Base-by-base conservation (phyloP, 1,284 basidiomycete genomes). In the Kalmanozyma brasiliensis region DNA sequence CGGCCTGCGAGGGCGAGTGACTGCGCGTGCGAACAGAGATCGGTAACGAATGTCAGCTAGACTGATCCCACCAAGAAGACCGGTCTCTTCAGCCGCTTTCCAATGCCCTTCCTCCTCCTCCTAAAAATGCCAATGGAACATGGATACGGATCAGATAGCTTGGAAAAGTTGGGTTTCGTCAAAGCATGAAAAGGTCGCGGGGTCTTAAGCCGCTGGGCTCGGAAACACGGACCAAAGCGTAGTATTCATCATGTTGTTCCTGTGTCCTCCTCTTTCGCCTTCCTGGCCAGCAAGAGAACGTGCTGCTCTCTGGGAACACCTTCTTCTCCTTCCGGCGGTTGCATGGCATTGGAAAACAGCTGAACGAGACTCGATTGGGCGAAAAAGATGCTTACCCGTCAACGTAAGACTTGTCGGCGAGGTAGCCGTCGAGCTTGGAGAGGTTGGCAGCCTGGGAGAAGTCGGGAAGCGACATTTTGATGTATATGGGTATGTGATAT, bases 1-100 rank as follows among this genome's bases (percentile, higher is more conserved):
- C 95, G 69, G 95, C 94, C 85, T 98, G 94, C 52, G 94, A 94
- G 58, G 95, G 91, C 55, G 90, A 89, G 87, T 93, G 93, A 69
- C 95, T 98, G 80, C 17, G 17, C 14, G 30, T 19, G 29, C 16
- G 32, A 19, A 49, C 6, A 20, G 4, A 35, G 6, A 47, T 20
- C 7, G 23, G 29, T 29, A 13, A 41, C 19, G n/a, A 49, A 40
- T 3, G 58, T 53, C 49, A 72, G 48, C 32, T 22, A 26, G 24
- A 8, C 38, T 57, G 48, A 33, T 10, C 24, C 19, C 2, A 20
- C 20, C 26, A 29, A 38, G 8, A 14, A 9, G 2, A 8, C 38
- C 9, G 22, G 24, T 47, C 13, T 60, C 49, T 26, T 8, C 1
- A 26, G 24, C 30, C 40, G 22, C 48, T 41, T 29, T 29, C 30